Conservation (phyloP, 768 basidiomycete genomes). For the Suillus luteus region DNA sequence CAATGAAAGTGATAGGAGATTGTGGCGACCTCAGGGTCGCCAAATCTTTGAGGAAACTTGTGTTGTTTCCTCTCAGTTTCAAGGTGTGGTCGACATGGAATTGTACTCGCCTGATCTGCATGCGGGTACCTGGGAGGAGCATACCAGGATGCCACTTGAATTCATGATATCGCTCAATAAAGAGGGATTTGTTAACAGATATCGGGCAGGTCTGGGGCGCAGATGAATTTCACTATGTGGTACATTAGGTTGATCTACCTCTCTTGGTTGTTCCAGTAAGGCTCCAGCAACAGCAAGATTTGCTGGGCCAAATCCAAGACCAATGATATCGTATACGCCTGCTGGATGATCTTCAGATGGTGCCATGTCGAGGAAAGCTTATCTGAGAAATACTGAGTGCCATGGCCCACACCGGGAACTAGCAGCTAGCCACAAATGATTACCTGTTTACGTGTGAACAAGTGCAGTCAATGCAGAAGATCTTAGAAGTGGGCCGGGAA, state of each 20-base stretch:
- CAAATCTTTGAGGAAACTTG: conserved; percentile 54
- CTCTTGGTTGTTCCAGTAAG: conserved; percentile 44
- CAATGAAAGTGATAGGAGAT: conserved; percentile 53
- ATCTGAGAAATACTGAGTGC: background rate
- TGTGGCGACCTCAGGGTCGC: conserved; percentile 53
- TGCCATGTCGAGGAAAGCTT: background rate
- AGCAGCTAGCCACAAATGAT: background rate
- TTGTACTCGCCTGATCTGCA: conserved; percentile 50
- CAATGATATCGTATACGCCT: conserved; percentile 44
- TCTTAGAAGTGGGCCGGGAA: background rate
- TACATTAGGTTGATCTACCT: conserved; percentile 14
- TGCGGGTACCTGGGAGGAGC: conserved; percentile 51
- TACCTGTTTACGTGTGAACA: background rate
- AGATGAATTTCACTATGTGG: conserved; percentile 8
- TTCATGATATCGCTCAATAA: conserved; percentile 48
- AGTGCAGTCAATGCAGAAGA: background rate
- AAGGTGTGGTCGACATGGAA: background rate
- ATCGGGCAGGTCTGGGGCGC: conserved; percentile 15
- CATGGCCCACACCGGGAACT: background rate
- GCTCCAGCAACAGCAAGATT: conserved; percentile 54
- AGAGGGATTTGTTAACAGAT: conserved; percentile 38
- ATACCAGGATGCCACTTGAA: conserved; percentile 61
- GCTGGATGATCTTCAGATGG: background rate
- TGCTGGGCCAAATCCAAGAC: conserved; percentile 55
- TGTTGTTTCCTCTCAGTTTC: conserved; percentile 12